Conservation (phyloP, 2,329 filamentous ascomycete species). For the Tolypocladium guangdongense region DNA sequence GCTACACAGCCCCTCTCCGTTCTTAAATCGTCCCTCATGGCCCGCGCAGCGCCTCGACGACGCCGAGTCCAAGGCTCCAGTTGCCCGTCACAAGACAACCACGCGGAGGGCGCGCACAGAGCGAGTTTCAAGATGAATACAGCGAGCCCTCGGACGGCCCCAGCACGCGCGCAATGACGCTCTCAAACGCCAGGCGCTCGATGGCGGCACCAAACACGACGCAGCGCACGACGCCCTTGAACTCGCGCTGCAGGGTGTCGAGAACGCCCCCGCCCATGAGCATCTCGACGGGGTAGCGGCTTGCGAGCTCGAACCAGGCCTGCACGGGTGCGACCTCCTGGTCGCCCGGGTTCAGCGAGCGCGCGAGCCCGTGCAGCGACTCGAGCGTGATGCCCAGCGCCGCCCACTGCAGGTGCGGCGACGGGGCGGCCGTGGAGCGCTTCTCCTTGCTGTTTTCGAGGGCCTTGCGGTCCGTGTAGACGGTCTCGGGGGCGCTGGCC, state of each 20-base stretch:
- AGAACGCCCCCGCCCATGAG: conserved; percentile 25
- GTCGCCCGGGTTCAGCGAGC: conserved; percentile 28
- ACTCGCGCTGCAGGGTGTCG: conserved; percentile 26
- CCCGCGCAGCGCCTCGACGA: neutral
- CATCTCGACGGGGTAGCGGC: conserved; percentile 25
- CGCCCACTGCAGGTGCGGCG: conserved; percentile 24
- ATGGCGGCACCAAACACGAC: conserved; percentile 37
- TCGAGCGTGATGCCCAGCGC: conserved; percentile 29
- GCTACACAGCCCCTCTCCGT: too few species aligned
- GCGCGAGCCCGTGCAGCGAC: conserved; percentile 32
- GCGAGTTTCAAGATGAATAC: neutral
- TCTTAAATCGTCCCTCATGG: neutral
- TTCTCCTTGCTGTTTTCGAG: neutral
- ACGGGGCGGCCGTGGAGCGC: conserved; percentile 6
- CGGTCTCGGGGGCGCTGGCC: conserved; percentile 23
- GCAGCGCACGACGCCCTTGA: conserved; percentile 33
- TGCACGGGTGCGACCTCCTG: conserved; percentile 39
- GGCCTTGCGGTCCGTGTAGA: conserved; percentile 17
- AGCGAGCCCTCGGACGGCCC: conserved; percentile 8
- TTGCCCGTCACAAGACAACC: neutral
- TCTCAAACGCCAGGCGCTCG: conserved; percentile 34
- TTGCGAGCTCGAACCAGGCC: conserved; percentile 42
- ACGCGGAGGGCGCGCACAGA: too few species aligned
- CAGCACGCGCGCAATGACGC: conserved; percentile 28
- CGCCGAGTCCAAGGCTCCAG: too few species aligned